A percentile compares a stretch with the other conserved stretches of the same genome.
These are phyloP conservation scores for Fraxinus baroniana DNA, from an alignment of 305 asterid species.

Conservation along the genomic window DNA sequence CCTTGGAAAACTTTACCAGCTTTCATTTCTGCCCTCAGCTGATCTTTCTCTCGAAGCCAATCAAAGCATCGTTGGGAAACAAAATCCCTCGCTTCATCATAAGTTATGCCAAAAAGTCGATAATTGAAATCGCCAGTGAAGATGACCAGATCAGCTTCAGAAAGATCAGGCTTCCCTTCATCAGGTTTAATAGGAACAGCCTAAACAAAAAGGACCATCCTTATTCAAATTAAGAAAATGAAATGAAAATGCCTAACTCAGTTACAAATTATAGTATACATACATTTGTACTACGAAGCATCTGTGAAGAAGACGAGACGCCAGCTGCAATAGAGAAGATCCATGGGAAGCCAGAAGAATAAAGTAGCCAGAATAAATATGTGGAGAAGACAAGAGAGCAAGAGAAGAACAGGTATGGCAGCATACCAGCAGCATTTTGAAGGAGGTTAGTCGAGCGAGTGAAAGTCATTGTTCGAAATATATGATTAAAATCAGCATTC, in stretches of 20 bases:
- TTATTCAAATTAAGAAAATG: slow-evolving; percentile 11
- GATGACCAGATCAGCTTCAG: slow-evolving; percentile 86
- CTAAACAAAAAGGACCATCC: slow-evolving; percentile 37
- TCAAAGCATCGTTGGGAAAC: slow-evolving; percentile 94
- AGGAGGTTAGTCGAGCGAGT: slow-evolving; percentile 55
- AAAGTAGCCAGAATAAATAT: slow-evolving; percentile 66
- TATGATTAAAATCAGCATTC: slow-evolving; percentile 86
- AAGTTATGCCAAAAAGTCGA: slow-evolving; percentile 90
- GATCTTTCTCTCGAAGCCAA: slow-evolving; percentile 97
- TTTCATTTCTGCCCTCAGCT: slow-evolving; percentile 86
- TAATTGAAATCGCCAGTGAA: slow-evolving; percentile 88
- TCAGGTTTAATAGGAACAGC: slow-evolving; percentile 47
- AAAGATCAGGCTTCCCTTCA: slow-evolving; percentile 83
- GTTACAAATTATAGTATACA: slow-evolving; percentile 20
- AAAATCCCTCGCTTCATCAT: slow-evolving; percentile 94
- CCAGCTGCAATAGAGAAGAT: slow-evolving; percentile 78
- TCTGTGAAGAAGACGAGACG: slow-evolving; percentile 83
- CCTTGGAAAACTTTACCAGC: slow-evolving; percentile 90
- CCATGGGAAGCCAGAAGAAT: slow-evolving; percentile 70
- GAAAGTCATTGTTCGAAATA: slow-evolving; percentile 76
- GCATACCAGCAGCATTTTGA: slow-evolving; percentile 79
- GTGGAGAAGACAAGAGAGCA: slow-evolving; percentile 69
- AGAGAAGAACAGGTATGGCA: slow-evolving; percentile 55
- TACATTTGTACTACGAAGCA: slow-evolving; percentile 69
- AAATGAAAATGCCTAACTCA: neutral